phyloP scores from a whole-genome alignment of 345 rosid genomes.

The Acer campestre region DNA sequence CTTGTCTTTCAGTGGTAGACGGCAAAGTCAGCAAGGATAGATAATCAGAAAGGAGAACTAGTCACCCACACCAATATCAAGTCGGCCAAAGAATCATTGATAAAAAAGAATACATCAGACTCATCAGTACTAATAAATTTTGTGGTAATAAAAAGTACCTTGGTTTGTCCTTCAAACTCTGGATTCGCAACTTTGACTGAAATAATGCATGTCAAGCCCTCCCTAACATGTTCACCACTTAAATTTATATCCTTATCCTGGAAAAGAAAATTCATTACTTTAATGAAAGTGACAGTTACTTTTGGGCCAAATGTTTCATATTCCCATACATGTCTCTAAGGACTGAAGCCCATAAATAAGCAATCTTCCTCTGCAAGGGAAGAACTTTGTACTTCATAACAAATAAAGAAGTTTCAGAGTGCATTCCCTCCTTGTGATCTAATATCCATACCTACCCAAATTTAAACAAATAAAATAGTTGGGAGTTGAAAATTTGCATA shows the following conservation, averaged over 20 bases:
- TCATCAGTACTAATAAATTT: conserved; percentile 9
- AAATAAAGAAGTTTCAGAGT: not conserved
- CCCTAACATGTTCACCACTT: conserved; percentile 97
- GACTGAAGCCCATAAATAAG: not conserved
- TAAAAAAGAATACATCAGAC: not conserved
- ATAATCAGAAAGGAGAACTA: conserved; percentile 20
- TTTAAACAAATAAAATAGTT: not conserved
- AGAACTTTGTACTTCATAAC: not conserved
- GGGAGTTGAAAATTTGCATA: not conserved
- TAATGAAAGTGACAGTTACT: conserved; percentile 4
- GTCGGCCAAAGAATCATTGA: not conserved
- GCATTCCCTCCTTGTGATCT: not conserved
- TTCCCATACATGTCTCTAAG: not conserved
- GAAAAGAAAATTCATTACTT: conserved; percentile 26
- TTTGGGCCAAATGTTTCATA: not conserved
- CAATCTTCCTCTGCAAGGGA: not conserved
- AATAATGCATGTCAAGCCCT: conserved; percentile 90
- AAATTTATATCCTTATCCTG: conserved; percentile 93
- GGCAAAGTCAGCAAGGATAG: conserved; percentile 15
- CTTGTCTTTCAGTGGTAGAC: conserved; percentile 65
- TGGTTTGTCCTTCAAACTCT: conserved; percentile 99
- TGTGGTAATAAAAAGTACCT: conserved; percentile 51
- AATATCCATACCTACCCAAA: not conserved
- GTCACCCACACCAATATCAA: not conserved
- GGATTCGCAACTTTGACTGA: conserved; percentile 99